These are phyloP conservation scores for Leucosporidium scottii DNA, from an alignment of 768 basidiomycete genomes.

Conservation along the genomic window DNA sequence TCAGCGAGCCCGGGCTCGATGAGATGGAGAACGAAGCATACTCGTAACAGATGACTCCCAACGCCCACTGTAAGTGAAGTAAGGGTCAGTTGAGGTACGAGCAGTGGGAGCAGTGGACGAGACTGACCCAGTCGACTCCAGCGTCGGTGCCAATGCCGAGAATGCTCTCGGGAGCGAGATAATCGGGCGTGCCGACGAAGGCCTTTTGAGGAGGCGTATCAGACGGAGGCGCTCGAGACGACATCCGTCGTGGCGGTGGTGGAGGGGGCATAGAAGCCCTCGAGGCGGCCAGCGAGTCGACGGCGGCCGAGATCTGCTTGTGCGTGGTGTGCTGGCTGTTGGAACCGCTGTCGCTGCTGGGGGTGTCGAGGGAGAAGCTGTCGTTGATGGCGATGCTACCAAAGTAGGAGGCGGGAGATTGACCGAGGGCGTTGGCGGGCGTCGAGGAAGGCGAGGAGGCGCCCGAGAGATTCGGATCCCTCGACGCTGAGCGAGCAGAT, in stretches of 20 bases:
- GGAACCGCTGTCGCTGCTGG: constrained; percentile 70
- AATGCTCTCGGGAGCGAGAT: constrained; percentile 81
- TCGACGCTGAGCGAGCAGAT: constrained; percentile 47
- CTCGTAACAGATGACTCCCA: constrained; percentile 97
- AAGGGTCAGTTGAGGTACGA: constrained; percentile 20
- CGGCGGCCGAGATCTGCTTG: neutral
- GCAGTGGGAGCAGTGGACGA: constrained; percentile 20
- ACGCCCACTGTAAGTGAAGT: constrained; percentile 68
- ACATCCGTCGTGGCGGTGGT: constrained; percentile 66
- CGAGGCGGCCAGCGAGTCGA: constrained; percentile 36
- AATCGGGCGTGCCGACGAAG: constrained; percentile 96
- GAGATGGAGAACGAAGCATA: constrained; percentile 39
- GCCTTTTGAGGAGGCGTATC: constrained; percentile 63
- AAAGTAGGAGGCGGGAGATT: constrained; percentile 43
- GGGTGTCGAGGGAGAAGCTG: constrained; percentile 32
- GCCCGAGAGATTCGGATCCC: constrained; percentile 28
- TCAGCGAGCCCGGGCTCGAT: neutral
- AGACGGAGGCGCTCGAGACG: constrained; percentile 27
- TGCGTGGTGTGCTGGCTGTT: constrained; percentile 44
- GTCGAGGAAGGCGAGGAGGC: constrained; percentile 41
- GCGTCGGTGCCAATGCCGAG: constrained; percentile 92
- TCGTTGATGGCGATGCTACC: constrained; percentile 30
- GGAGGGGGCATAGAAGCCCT: constrained; percentile 72
- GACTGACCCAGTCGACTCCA: constrained; percentile 89
- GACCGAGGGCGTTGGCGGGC: constrained; percentile 37